A percentile compares a stretch with the other conserved stretches of the same genome.
phyloP scores from a whole-genome alignment of 768 basidiomycete genomes.

The Leccinum uliginosum region DNA sequence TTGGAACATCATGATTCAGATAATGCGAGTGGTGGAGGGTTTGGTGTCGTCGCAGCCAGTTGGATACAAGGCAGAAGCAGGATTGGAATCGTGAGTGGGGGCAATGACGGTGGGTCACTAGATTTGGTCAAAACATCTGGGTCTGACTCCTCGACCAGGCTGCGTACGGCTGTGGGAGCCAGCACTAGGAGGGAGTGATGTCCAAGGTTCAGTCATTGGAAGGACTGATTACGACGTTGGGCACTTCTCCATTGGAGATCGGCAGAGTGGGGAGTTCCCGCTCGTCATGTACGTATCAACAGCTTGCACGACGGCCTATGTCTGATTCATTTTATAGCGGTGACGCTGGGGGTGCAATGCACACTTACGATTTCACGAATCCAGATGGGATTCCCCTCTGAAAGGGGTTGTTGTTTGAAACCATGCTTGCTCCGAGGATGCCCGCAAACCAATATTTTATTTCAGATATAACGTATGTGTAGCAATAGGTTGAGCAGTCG shows the following conservation, averaged over 20 bases:
- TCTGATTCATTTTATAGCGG: conserved; percentile 35
- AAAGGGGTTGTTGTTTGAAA: not conserved
- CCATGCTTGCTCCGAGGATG: conserved; percentile 1
- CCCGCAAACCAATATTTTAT: conserved; percentile 6
- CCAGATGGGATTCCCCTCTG: conserved; percentile 18
- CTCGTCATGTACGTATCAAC: conserved; percentile 54
- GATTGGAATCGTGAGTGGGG: conserved; percentile 56
- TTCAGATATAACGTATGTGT: not conserved
- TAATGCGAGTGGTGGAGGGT: conserved; percentile 28
- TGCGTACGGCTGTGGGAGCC: conserved; percentile 70
- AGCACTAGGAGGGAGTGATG: conserved; percentile 32
- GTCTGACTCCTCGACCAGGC: conserved; percentile 36
- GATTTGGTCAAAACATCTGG: not conserved
- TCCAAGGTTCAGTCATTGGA: conserved; percentile 48
- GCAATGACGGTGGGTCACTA: conserved; percentile 52
- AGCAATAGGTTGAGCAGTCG: not conserved
- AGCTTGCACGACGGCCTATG: conserved; percentile 8
- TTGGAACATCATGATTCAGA: conserved; percentile 45
- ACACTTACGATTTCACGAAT: conserved; percentile 38
- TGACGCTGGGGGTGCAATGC: conserved; percentile 45
- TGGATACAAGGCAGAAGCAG: conserved; percentile 47
- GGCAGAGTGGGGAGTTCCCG: conserved; percentile 45
- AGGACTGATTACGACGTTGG: conserved; percentile 54
- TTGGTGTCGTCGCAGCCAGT: conserved; percentile 47
- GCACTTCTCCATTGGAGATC: conserved; percentile 56